These are phyloP conservation scores for Graphilbum fragrans DNA, from an alignment of 2,329 filamentous ascomycete genomes.

Conservation along the genomic window DNA sequence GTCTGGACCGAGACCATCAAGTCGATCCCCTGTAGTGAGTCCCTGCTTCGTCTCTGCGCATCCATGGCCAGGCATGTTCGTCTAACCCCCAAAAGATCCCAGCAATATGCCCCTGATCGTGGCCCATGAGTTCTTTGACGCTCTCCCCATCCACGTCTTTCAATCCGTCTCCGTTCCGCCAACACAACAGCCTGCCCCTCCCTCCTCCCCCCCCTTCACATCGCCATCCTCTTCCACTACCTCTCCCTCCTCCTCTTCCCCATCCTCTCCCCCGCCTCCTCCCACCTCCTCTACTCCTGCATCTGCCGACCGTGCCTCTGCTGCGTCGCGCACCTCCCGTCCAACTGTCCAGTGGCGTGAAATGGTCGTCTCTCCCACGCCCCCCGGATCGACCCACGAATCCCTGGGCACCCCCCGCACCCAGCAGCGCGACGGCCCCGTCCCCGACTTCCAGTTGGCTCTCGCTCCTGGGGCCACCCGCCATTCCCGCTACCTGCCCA, in stretches of 20 bases:
- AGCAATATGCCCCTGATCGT: constrained; percentile 81
- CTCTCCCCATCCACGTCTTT: constrained; percentile 90
- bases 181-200: constrained; percentile 14
- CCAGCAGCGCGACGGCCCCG: constrained; percentile 31
- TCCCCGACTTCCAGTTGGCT: constrained; percentile 79
- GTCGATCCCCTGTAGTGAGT: constrained; percentile 58
- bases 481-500: constrained; percentile 74
- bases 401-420: constrained; percentile 41
- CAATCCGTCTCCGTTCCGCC: constrained; percentile 49
- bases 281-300: constrained; percentile 26
- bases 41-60: neutral
- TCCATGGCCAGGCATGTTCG: too few relatives aligned
- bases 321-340: constrained; percentile 19
- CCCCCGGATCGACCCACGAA: constrained; percentile 38
- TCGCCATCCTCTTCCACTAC: constrained; percentile 28
- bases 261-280: constrained; percentile 19
- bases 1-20: constrained; percentile 86
- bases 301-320: constrained; percentile 5
- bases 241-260: constrained; percentile 12
- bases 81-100: constrained; percentile 32
- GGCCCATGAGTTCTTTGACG: constrained; percentile 97
- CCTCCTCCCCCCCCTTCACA: constrained; percentile 21
- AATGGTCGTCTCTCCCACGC: constrained; percentile 61
- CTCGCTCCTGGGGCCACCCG: constrained; percentile 65
- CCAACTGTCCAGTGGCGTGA: constrained; percentile 62